phyloP scores from a whole-genome alignment of 495 filamentous ascomycete genomes.

The Aspergillus incahuasiensis region DNA sequence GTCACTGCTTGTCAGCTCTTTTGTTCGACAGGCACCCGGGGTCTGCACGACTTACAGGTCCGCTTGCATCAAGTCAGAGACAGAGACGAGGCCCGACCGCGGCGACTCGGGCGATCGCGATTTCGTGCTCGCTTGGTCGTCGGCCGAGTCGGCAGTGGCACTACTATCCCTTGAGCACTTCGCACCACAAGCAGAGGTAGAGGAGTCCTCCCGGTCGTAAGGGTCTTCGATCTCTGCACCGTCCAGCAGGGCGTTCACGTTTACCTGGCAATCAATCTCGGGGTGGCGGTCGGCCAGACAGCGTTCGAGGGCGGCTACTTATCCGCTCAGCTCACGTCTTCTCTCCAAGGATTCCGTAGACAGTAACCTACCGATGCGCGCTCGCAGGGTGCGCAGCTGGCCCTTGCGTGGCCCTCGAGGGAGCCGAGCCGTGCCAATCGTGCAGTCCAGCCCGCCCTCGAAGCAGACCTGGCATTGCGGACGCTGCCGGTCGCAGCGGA shows the following conservation, averaged over 20 bases:
- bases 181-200: conserved; percentile 9
- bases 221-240: conserved; percentile 12
- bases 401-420: conserved; percentile 51
- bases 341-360: background rate
- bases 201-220: conserved; percentile 19
- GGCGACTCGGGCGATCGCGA: conserved; percentile 10
- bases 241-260: conserved; percentile 12
- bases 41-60: conserved; percentile 45
- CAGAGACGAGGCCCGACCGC: conserved; percentile 16
- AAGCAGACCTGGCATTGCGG: conserved; percentile 48
- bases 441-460: conserved; percentile 45
- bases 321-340: background rate
- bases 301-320: conserved; percentile 22
- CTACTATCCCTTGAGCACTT: background rate
- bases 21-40: no score
- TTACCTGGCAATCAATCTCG: conserved; percentile 17
- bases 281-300: conserved; percentile 22
- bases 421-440: conserved; percentile 41
- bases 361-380: conserved; percentile 37
- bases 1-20: conserved; percentile 31
- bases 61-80: conserved; percentile 31
- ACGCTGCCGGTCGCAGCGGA: conserved; percentile 47
- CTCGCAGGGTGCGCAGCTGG: conserved; percentile 46
- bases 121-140: conserved; percentile 1
- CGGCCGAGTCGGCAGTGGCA: background rate